A percentile compares a stretch with the other conserved stretches of the same genome.
These are phyloP conservation scores for Fusarium transvaalense DNA, from an alignment of 2,329 filamentous ascomycete species.

Conservation along the genomic window DNA sequence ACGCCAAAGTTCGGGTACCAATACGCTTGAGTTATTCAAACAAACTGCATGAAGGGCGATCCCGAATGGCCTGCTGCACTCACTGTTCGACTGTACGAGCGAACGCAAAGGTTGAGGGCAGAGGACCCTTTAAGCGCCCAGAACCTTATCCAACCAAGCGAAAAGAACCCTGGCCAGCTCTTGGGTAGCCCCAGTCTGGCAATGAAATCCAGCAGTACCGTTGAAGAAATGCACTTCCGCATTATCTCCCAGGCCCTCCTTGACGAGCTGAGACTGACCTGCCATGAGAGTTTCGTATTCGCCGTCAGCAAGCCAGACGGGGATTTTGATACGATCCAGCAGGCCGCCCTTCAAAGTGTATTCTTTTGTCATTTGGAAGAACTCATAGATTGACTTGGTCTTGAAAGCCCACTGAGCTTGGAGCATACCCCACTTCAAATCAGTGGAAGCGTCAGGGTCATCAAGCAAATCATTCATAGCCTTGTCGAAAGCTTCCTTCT, in stretches of 20 bases:
- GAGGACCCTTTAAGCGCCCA: background rate
- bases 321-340: slow-evolving; percentile 39
- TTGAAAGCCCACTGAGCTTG: slow-evolving; percentile 54
- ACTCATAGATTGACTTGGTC: slow-evolving; percentile 47
- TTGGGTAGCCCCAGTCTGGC: slow-evolving; percentile 20
- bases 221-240: slow-evolving; percentile 24
- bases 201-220: slow-evolving; percentile 26
- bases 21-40: too few relatives aligned
- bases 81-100: too few relatives aligned
- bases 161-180: slow-evolving; percentile 15
- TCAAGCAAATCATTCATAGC: background rate
- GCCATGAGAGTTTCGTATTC: slow-evolving; percentile 39
- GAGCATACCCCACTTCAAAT: slow-evolving; percentile 48
- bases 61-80: background rate
- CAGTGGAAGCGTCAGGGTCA: slow-evolving; percentile 26
- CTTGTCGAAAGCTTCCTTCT: slow-evolving; percentile 36
- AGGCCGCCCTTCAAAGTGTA: slow-evolving; percentile 32
- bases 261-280: slow-evolving; percentile 12
- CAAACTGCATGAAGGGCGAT: background rate
- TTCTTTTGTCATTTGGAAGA: slow-evolving; percentile 31
- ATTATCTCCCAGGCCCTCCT: slow-evolving; percentile 2
- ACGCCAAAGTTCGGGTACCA: background rate
- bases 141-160: slow-evolving; percentile 20
- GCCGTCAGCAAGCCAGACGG: slow-evolving; percentile 38
- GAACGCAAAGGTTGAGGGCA: rapidly evolving